Base-by-base conservation (phyloP, 2,329 filamentous ascomycete genomes). In the Fonsecaea pugnacius region DNA sequence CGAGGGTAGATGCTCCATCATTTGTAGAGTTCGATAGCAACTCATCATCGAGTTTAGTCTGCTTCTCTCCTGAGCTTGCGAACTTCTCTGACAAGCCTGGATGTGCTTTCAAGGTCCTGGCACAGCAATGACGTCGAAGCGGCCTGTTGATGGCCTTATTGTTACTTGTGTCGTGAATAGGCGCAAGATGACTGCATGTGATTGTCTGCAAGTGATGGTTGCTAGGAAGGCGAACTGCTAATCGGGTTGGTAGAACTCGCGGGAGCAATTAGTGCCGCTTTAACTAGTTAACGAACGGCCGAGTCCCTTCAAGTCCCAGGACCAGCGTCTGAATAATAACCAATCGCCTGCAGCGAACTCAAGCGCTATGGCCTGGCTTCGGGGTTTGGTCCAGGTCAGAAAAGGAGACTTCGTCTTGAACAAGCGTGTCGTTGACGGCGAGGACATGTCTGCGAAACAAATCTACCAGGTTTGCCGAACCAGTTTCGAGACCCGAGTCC, bases 361-460 rank as follows among this genome's bases (percentile, higher is more conserved):
- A 36, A 14, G 33, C 33, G 33, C 33, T 14, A 2, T 10, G 12
- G 38, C 7, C 38, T 9, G 16, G 38, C 12, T 18, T n/a, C 18
- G 18, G n/a, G 3, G 27, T 36, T 21, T 40, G 21, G 16, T 56
- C 7, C 27, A 18, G 18, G 38, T 9, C 27, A 3, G 18, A 16
- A 16, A 33, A 35, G 4, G 30, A 32, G 12, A 8, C 40, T 32
- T n/a, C 38, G 18, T 58, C 40, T 14, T 33, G 38, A 4, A 58
- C 8, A 18, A 58, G 40, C 3, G 55, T 58, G 16, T 58, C 55
- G 18, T 58, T 58, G 40, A 58, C 40, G 7, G 55, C 55, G 30
- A 58, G 7, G 7, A 58, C 55, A 36, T 36, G 55, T 9, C 55
- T 40, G 12, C 14, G 55, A 46, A 48, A 58, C 12, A 58, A n/a